A percentile compares a stretch with the other conserved stretches of the same genome.
Evolutionary conservation across 352 stramenopile genomes (phyloP).

Genomic region (Globisporangium recalcitrans): DNA sequence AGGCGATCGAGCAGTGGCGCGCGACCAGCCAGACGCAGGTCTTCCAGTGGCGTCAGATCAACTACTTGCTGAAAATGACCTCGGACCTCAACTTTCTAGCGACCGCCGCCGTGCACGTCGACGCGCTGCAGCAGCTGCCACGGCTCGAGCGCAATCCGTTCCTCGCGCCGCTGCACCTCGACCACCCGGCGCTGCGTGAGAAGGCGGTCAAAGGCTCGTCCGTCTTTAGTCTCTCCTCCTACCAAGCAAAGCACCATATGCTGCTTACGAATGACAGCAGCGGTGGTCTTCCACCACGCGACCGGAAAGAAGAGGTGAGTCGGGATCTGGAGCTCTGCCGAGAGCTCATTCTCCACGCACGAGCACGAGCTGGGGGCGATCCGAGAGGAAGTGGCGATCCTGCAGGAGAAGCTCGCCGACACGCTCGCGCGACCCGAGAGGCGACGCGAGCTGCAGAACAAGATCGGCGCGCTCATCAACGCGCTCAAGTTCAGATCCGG

Average conservation of each 20-base stretch:
- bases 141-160: constrained; percentile 64
- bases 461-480: constrained; percentile 44
- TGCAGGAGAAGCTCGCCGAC: constrained; percentile 40
- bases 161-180: constrained; percentile 46
- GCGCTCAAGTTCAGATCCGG: constrained; percentile 59
- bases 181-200: constrained; percentile 47
- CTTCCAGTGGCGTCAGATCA: constrained; percentile 73
- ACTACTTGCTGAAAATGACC: constrained; percentile 81
- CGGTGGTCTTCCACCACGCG: not conserved
- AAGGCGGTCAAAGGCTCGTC: constrained; percentile 14
- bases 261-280: not conserved
- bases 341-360: constrained; percentile 59
- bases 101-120: constrained; percentile 21
- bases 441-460: constrained; percentile 43
- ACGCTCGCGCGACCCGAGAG: constrained; percentile 29
- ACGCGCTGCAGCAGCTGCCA: constrained; percentile 37
- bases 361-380: constrained; percentile 59
- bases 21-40: constrained; percentile 20
- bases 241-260: not conserved
- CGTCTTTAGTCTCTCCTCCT: not conserved
- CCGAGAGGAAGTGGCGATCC: constrained; percentile 42
- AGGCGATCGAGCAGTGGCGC: constrained; percentile 62
- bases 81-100: constrained; percentile 56
- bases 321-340: constrained; percentile 46
- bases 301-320: constrained; percentile 23